Evolutionary conservation across 1,284 basidiomycete species (phyloP).

Genomic region (Mrakiaceae sp.): DNA sequence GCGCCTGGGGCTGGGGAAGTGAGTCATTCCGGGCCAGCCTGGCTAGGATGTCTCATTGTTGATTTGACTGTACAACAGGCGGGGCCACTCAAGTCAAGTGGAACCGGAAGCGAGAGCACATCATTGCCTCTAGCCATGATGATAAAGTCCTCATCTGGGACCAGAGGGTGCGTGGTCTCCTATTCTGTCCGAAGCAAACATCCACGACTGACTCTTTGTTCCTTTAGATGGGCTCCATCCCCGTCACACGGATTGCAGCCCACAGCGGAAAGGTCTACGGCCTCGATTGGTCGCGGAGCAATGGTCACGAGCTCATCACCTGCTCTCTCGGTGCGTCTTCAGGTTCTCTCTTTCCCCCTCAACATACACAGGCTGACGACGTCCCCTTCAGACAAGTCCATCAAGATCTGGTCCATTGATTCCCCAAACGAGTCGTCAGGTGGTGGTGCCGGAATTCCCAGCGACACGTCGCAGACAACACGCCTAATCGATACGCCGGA

Average conservation of each 20-base stretch:
- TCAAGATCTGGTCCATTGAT: slow-evolving; percentile 65
- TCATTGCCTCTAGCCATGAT: slow-evolving; percentile 76
- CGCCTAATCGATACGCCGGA: slow-evolving; percentile 33
- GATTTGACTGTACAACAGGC: slow-evolving; percentile 40
- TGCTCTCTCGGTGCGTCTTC: slow-evolving; percentile 52
- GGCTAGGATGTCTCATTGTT: slow-evolving; percentile 34
- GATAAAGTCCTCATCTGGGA: slow-evolving; percentile 80
- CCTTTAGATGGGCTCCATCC: slow-evolving; percentile 75
- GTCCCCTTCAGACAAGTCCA: slow-evolving; percentile 54
- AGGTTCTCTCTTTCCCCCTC: neutral
- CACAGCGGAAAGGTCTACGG: slow-evolving; percentile 86
- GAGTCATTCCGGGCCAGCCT: slow-evolving; percentile 16
- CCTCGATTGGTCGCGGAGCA: slow-evolving; percentile 78
- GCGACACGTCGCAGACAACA: slow-evolving; percentile 12
- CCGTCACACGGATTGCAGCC: slow-evolving; percentile 60
- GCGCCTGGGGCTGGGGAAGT: slow-evolving; percentile 23
- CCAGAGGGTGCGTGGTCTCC: slow-evolving; percentile 45
- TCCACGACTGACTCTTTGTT: neutral
- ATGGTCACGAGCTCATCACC: slow-evolving; percentile 67
- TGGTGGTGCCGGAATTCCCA: neutral
- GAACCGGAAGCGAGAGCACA: slow-evolving; percentile 72
- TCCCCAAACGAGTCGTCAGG: neutral
- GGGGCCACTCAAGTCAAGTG: slow-evolving; percentile 92
- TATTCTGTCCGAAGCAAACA: neutral
- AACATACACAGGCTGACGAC: neutral